Conservation (phyloP, 352 stramenopile species). For the Phytophthora tubulina region DNA sequence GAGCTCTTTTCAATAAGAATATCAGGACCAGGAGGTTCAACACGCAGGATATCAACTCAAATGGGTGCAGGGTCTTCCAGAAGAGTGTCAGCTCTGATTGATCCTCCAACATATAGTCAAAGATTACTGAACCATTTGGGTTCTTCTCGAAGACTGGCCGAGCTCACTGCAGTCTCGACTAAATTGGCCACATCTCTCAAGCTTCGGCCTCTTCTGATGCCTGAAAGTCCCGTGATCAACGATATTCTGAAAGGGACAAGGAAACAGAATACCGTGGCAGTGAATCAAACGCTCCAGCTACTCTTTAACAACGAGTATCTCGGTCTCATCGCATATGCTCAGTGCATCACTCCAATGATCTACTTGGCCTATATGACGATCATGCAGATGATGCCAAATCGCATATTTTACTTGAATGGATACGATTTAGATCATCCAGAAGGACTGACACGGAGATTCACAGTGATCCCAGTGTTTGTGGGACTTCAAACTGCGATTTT, state of each 20-base stretch:
- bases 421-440: constrained; percentile 17
- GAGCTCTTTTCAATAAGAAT: background rate
- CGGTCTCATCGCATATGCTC: constrained; percentile 46
- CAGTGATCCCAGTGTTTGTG: constrained; percentile 38
- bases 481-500: constrained; percentile 36
- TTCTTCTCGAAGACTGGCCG: constrained; percentile 30
- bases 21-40: constrained; percentile 5
- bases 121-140: constrained; percentile 17
- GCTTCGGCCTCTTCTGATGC: constrained; percentile 23
- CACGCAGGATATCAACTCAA: constrained; percentile 15
- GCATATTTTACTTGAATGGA: constrained; percentile 34
- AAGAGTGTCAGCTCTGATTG: constrained; percentile 17
- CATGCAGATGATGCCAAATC: constrained; percentile 37
- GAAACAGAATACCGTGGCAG: constrained; percentile 45
- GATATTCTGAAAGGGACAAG: constrained; percentile 42
- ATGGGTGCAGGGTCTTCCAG: constrained; percentile 11
- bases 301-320: constrained; percentile 61
- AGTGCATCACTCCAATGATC: constrained; percentile 47
- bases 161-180: constrained; percentile 23
- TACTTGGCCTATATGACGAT: constrained; percentile 43
- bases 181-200: constrained; percentile 30
- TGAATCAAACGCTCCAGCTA: constrained; percentile 51
- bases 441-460: constrained; percentile 22
- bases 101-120: constrained; percentile 5
- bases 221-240: constrained; percentile 33